A percentile compares a stretch with the other conserved stretches of the same genome.
Evolutionary conservation across 2,329 filamentous ascomycete species (phyloP).

Genomic region (Trichoderma polysporum): DNA sequence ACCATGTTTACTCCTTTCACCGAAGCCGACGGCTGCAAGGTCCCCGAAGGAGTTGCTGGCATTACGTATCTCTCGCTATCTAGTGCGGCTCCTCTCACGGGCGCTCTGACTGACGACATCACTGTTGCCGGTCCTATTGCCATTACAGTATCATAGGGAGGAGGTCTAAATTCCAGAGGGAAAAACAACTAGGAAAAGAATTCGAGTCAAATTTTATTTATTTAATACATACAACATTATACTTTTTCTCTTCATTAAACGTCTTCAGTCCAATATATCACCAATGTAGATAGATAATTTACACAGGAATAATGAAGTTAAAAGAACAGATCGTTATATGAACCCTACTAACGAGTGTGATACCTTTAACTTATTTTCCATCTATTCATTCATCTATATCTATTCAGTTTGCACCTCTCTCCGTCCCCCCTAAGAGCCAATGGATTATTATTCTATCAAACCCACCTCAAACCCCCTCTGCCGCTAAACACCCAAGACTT

Average conservation of each 20-base stretch:
- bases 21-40: conserved; percentile 52
- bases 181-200: background rate
- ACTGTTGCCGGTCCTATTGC: conserved; percentile 66
- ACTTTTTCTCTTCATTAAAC: too few species aligned
- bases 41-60: conserved; percentile 62
- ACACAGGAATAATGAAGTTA: background rate
- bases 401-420: background rate
- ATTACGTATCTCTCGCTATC: conserved; percentile 68
- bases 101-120: conserved; percentile 59
- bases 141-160: conserved; percentile 41
- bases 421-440: background rate
- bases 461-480: background rate
- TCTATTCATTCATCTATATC: background rate
- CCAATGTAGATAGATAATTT: background rate
- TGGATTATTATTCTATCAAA: background rate
- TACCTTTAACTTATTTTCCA: background rate
- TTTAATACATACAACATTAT: conserved; percentile 4
- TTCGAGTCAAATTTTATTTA: conserved; percentile 15
- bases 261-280: background rate
- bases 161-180: background rate
- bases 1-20: conserved; percentile 60
- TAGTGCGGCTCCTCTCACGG: conserved; percentile 49
- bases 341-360: background rate
- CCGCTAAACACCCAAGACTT: background rate
- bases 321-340: background rate